phyloP scores from a whole-genome alignment of 345 rosid species.

The Mercurialis annua region DNA sequence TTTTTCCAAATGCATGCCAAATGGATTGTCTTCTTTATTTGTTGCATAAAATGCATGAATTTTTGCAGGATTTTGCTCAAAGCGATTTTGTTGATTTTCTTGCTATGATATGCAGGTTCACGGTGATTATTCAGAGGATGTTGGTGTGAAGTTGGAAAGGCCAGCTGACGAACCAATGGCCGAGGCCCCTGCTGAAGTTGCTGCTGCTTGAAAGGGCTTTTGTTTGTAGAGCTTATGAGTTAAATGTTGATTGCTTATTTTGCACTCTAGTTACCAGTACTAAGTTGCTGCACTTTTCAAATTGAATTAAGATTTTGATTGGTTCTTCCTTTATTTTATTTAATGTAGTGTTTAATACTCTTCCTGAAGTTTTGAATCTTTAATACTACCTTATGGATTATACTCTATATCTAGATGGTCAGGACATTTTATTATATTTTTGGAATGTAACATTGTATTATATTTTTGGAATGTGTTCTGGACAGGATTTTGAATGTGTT shows the following conservation, averaged over 20 bases:
- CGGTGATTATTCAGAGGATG: slow-evolving; percentile 79
- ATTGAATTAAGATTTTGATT: not conserved
- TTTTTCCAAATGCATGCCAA: not conserved
- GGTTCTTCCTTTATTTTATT: not conserved
- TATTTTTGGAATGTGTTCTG: no score
- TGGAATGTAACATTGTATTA: no score
- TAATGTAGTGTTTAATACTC: no score
- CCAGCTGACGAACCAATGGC: slow-evolving; percentile 66
- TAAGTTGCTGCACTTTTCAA: not conserved
- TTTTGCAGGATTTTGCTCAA: not conserved
- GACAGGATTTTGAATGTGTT: no score
- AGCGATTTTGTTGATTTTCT: not conserved
- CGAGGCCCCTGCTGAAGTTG: slow-evolving; percentile 49
- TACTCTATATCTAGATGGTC: no score
- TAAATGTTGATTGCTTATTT: not conserved
- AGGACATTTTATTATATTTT: no score
- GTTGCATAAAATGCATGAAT: no score
- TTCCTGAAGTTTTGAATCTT: no score
- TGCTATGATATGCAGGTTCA: slow-evolving; percentile 54
- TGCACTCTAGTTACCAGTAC: not conserved
- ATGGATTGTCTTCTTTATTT: not conserved
- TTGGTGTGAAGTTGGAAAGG: slow-evolving; percentile 77
- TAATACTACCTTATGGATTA: no score
- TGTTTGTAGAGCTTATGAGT: not conserved
- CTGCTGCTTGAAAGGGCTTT: slow-evolving; percentile 1